Evolutionary conservation across 139 green algal genomes (phyloP).

Genomic region (Mychonastes homosphaera): DNA sequence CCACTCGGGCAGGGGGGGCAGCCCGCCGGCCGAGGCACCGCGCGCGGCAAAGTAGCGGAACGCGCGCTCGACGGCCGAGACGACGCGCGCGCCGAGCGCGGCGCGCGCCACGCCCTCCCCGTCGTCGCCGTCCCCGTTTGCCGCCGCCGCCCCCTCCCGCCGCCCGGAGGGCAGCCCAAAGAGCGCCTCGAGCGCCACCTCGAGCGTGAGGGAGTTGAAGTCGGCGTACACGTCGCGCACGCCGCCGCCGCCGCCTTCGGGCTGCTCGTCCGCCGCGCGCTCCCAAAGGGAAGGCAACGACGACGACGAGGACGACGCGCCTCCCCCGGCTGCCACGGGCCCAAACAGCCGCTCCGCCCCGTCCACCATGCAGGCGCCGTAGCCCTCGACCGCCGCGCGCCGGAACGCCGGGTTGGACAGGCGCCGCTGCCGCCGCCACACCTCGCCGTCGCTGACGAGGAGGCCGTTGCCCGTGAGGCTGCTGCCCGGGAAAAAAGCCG

Average conservation of each 20-base stretch:
- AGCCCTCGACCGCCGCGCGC: slow-evolving; percentile 48
- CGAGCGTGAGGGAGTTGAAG: slow-evolving; percentile 79
- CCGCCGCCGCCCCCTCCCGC: background rate
- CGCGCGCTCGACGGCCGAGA: slow-evolving; percentile 36
- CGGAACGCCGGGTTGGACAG: slow-evolving; percentile 79
- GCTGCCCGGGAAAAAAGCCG: slow-evolving; percentile 80
- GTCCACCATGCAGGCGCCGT: slow-evolving; percentile 3
- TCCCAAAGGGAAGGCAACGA: background rate
- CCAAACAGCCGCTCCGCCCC: background rate
- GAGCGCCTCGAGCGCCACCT: slow-evolving; percentile 60
- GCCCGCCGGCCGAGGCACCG: slow-evolving; percentile 29
- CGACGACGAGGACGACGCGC: background rate
- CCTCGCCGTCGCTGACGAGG: slow-evolving; percentile 67
- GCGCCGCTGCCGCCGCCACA: slow-evolving; percentile 68
- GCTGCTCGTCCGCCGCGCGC: no score
- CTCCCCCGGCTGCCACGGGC: background rate
- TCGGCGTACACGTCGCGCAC: slow-evolving; percentile 40
- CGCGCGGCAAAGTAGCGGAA: slow-evolving; percentile 59
- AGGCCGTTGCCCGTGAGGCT: slow-evolving; percentile 71
- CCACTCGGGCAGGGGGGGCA: slow-evolving; percentile 72
- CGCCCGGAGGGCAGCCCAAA: slow-evolving; percentile 46
- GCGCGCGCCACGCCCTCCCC: background rate
- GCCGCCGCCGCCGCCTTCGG: slow-evolving; percentile 1
- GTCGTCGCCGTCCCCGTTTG: background rate
- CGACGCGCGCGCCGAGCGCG: slow-evolving; percentile 17